Conservation (phyloP, 371 early-diverging fungal species). For the Rhizopus stolonifer region DNA sequence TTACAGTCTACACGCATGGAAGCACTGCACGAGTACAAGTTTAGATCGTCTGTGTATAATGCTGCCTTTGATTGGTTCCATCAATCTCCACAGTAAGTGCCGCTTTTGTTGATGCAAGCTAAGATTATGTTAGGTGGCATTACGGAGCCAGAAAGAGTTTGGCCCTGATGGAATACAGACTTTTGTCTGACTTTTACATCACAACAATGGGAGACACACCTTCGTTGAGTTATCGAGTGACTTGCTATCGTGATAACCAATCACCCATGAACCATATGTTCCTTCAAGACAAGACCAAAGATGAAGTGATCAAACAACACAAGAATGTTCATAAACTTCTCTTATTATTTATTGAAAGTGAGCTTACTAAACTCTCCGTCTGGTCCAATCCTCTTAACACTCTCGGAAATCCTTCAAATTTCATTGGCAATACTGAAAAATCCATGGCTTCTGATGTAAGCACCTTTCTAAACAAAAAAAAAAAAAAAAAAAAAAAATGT, state of each 20-base stretch:
- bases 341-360: conserved; percentile 83
- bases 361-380: conserved; percentile 76
- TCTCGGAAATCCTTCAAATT: conserved; percentile 41
- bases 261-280: too few relatives aligned
- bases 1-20: conserved; percentile 70
- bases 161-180: conserved; percentile 63
- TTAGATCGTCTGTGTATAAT: conserved; percentile 63
- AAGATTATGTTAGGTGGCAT: conserved; percentile 44
- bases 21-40: conserved; percentile 61
- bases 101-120: conserved; percentile 1
- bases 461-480: too few relatives aligned
- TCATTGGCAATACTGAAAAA: conserved; percentile 46
- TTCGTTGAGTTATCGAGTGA: conserved; percentile 48
- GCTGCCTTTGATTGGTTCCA: conserved; percentile 79
- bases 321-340: conserved; percentile 50
- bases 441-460: conserved; percentile 51
- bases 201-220: conserved; percentile 68
- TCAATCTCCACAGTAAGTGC: conserved; percentile 49
- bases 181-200: conserved; percentile 68
- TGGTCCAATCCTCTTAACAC: conserved; percentile 78
- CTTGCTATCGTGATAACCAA: conserved; percentile 20
- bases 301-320: conserved; percentile 26
- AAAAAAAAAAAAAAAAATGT: not conserved
- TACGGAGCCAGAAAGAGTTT: conserved; percentile 72
- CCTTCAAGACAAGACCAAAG: conserved; percentile 32